Evolutionary conservation across 495 filamentous ascomycete genomes (phyloP), one percentile per base, ranked within the genome.

Genomic region (Penicillium ochrochloron): DNA sequence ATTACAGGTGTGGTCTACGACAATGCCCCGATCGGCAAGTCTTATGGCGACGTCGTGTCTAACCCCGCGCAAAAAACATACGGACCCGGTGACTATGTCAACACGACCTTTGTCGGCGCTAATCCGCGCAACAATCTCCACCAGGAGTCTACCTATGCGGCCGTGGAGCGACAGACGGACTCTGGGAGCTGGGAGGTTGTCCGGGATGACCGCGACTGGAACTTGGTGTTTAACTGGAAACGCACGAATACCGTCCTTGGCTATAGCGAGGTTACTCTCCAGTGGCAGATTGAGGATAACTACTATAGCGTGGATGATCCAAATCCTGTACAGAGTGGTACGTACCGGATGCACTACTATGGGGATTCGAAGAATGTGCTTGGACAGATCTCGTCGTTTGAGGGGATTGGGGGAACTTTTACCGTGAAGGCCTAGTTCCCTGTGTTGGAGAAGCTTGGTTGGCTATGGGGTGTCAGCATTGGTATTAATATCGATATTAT

Each of bases 121-220:
- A 97, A 97, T 65, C 94, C 94, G 21, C 82, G 94, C 39, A 97
- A 99, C 68, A 88, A 96, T 62, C 84, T 97, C 34, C 85, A 86
- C 23, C 84, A 91, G 14, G 94, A 91, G 68, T 85, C 83, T 10
- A 97, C 90, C 8, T 97, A 88, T 70, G 92, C 89, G 9, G 88
- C 89, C 1, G 88, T 97, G 3, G 93, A 78, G 60, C 72, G 87
- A 25, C 78, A 84, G n/a, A 64, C 75, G 3, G 78, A 70, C 9
- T 75, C 75, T 4, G 83, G 75, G 10, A 65, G 59, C 3, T 98
- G 94, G 94, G 73, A 72, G 53, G 78, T 70, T 42, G 85, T 96
- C 15, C 85, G 89, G 23, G 56, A 68, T 31, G 71, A 74, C 34
- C 61, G 61, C 4, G 71, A 74, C 57, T 74, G 71, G 71, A 74